phyloP scores from a whole-genome alignment of 345 rosid species.

The Combretum micranthum region DNA sequence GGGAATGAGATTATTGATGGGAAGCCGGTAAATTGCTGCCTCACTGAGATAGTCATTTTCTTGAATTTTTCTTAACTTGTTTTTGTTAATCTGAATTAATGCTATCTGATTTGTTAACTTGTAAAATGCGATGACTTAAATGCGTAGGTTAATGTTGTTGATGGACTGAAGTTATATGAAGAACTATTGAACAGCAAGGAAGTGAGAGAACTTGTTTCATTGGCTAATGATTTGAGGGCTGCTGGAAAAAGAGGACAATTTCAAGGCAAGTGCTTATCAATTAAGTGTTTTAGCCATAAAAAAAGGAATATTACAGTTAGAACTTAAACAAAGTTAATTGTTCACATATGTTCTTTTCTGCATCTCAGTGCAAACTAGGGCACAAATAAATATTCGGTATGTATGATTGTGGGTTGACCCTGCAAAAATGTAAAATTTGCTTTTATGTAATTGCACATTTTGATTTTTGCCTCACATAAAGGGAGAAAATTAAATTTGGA shows the following conservation, averaged over 20 bases:
- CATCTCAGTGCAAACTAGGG: no score
- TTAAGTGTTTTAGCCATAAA: no score
- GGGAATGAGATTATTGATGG: constrained; percentile 65
- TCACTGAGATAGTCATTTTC: constrained; percentile 9
- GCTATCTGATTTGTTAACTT: constrained; percentile 7
- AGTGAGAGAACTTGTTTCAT: constrained; percentile 57
- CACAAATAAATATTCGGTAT: no score
- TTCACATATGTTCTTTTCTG: no score
- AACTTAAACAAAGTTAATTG: no score
- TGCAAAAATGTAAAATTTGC: no score
- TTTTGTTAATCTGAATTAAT: not conserved
- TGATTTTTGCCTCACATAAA: no score
- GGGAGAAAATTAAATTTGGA: no score
- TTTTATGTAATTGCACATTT: no score
- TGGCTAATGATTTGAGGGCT: constrained; percentile 64
- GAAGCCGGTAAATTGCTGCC: constrained; percentile 42
- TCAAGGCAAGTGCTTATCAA: constrained; percentile 58
- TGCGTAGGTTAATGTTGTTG: constrained; percentile 82
- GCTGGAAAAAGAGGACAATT: constrained; percentile 73
- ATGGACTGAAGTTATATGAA: constrained; percentile 77
- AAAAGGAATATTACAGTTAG: no score
- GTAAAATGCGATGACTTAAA: constrained; percentile 7
- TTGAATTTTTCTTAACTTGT: constrained; percentile 5
- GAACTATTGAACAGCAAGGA: constrained; percentile 44
- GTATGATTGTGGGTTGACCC: no score